Evolutionary conservation across 2,329 filamentous ascomycete genomes (phyloP), one percentile per base, ranked within the genome.

Genomic region (Diaporthe helianthi): DNA sequence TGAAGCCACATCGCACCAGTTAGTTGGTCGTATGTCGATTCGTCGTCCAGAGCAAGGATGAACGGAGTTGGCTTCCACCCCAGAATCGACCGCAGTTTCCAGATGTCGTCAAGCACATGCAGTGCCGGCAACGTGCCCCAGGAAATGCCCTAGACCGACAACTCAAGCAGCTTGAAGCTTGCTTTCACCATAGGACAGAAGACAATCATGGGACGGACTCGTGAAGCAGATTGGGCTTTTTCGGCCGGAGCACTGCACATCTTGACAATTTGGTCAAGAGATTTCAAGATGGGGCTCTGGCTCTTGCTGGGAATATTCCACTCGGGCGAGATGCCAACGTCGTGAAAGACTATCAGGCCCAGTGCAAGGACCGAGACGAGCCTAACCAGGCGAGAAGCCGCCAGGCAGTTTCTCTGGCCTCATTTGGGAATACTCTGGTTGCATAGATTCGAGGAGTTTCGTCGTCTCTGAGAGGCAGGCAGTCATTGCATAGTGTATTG

Each of bases 31-130:
- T 47, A 61, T 10, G 58, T 61, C 26, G 47, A 65, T 49, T 76
- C 73, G 52, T 78, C 76, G 8, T 77, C 78, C 60, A 79, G 74
- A 4, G 76, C 74, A 4, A 70, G 71, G 1, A 77, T 78, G 70
- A 79, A 79, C 1, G 74, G 72, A 4, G 76, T 79, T 3, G 77
- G 75, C 66, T 76, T 76, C 71, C 75, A 79, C 36, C 7, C 73
- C n/a, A n/a, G n/a, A n/a, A 66, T 79, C 76, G 47, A 72, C 72
- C 0, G 54, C 75, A 0, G 72, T 76, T 54, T 79, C 77, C n/a
- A n/a, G n/a, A n/a, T n/a, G n/a, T n/a, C n/a, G n/a, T 78, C 74
- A 6, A 79, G 73, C 1, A 79, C 71, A 41, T 76, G 72, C 49
- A 78, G 75, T 7, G 77, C n/a, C 76, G 17, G 73, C 76, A 6